Conservation (phyloP, 2,329 filamentous ascomycete genomes). For the Ophiostoma ulmi region DNA sequence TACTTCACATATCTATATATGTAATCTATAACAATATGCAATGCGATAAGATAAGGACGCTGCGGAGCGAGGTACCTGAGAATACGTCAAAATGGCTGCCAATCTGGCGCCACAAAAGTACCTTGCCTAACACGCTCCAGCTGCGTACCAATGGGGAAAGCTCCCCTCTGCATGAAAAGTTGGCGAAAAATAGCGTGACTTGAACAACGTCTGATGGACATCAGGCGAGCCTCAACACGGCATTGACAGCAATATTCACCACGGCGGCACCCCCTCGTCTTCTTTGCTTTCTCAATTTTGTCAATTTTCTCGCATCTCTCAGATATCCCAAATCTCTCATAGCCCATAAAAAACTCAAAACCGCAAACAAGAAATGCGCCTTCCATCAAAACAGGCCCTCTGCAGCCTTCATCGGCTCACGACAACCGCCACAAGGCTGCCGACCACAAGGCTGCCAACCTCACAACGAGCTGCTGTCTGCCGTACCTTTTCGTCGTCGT, state of each 20-base stretch:
- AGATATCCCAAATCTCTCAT: background rate
- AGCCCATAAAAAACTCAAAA: background rate
- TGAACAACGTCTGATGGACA: background rate
- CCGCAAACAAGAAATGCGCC: background rate
- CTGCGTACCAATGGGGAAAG: background rate
- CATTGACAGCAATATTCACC: too few species aligned
- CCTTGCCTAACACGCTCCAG: background rate
- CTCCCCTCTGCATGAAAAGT: constrained; percentile 2
- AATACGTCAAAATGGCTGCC: background rate
- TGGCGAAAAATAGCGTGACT: constrained; percentile 3
- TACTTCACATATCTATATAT: too few species aligned
- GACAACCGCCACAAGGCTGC: background rate
- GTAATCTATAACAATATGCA: background rate
- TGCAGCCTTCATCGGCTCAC: background rate
- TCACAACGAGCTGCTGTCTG: background rate
- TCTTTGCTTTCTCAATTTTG: background rate
- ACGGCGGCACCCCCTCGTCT: background rate
- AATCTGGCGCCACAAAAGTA: background rate
- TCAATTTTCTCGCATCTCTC: background rate
- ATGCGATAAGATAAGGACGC: background rate
- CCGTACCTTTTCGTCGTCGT: background rate
- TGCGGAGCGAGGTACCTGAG: background rate
- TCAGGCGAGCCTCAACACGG: background rate
- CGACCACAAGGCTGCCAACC: background rate
- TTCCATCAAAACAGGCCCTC: background rate